Conservation (phyloP, 2,329 filamentous ascomycete species). For the Penicillium hesseltinei region DNA sequence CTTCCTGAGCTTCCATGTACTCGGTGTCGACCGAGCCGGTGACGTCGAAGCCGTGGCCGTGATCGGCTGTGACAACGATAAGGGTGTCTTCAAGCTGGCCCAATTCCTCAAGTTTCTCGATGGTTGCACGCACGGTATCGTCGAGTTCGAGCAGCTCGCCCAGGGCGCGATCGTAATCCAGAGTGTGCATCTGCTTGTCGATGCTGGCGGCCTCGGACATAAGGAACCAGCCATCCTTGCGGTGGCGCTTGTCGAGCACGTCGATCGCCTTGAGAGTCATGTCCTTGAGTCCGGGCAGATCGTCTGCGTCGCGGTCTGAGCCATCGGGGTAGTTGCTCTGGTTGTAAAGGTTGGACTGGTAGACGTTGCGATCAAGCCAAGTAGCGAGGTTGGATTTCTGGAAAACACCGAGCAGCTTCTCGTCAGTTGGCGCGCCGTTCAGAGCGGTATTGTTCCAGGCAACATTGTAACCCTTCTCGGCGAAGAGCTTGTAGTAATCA, state of each 20-base stretch:
- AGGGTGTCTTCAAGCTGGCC: constrained; percentile 72
- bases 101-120: constrained; percentile 65
- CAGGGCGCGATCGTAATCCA: constrained; percentile 82
- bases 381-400: constrained; percentile 71
- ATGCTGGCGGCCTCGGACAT: constrained; percentile 85
- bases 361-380: constrained; percentile 84
- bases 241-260: constrained; percentile 64
- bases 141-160: constrained; percentile 83
- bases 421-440: constrained; percentile 53
- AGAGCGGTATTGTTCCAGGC: constrained; percentile 73
- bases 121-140: constrained; percentile 74
- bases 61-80: constrained; percentile 79
- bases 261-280: constrained; percentile 88
- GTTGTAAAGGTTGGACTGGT: constrained; percentile 64
- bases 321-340: constrained; percentile 70
- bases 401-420: constrained; percentile 75
- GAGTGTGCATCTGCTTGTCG: constrained; percentile 84
- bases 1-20: constrained; percentile 65
- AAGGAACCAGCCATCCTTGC: constrained; percentile 76
- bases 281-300: constrained; percentile 80
- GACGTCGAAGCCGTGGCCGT: constrained; percentile 87
- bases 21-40: constrained; percentile 78
- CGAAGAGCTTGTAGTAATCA: constrained; percentile 69
- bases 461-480: constrained; percentile 68
- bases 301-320: constrained; percentile 60